Evolutionary conservation across 768 basidiomycete genomes (phyloP).

Genomic region (Suillus alpinus): DNA sequence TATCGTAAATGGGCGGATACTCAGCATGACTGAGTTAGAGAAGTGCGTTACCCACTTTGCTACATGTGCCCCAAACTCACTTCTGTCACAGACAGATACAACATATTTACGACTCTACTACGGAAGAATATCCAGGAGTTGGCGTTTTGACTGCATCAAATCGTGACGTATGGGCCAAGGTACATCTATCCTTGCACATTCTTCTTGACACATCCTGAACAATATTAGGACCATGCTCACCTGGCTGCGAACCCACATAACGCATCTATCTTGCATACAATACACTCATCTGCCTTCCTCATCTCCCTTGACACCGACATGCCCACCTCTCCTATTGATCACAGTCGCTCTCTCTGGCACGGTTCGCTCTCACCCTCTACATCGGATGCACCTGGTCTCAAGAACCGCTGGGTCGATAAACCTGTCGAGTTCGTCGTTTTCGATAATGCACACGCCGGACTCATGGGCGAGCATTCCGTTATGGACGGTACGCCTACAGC

Average conservation of each 20-base stretch:
- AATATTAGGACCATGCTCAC: conserved; percentile 56
- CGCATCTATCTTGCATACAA: conserved; percentile 58
- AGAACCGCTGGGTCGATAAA: conserved; percentile 88
- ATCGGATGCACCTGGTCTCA: conserved; percentile 44
- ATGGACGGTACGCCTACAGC: conserved; percentile 89
- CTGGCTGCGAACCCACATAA: conserved; percentile 63
- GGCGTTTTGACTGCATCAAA: conserved; percentile 78
- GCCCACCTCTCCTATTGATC: conserved; percentile 45
- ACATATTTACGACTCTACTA: conserved; percentile 65
- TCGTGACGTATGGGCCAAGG: conserved; percentile 89
- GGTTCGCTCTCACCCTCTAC: conserved; percentile 6
- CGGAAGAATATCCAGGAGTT: conserved; percentile 63
- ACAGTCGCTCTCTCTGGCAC: conserved; percentile 80
- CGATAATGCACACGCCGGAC: conserved; percentile 75
- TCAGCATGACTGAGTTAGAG: conserved; percentile 64
- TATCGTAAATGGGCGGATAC: conserved; percentile 49
- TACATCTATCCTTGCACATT: conserved; percentile 24
- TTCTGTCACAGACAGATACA: conserved; percentile 64
- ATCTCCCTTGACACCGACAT: conserved; percentile 71
- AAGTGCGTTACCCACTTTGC: conserved; percentile 38
- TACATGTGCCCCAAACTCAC: background rate
- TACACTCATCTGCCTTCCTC: conserved; percentile 85
- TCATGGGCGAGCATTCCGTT: conserved; percentile 91
- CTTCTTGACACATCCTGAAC: background rate
- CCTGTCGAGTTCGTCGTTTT: conserved; percentile 84